A percentile compares a stretch with the other conserved stretches of the same genome.
phyloP scores from a whole-genome alignment of 805 yeast species.

The Starmerella davenportii region DNA sequence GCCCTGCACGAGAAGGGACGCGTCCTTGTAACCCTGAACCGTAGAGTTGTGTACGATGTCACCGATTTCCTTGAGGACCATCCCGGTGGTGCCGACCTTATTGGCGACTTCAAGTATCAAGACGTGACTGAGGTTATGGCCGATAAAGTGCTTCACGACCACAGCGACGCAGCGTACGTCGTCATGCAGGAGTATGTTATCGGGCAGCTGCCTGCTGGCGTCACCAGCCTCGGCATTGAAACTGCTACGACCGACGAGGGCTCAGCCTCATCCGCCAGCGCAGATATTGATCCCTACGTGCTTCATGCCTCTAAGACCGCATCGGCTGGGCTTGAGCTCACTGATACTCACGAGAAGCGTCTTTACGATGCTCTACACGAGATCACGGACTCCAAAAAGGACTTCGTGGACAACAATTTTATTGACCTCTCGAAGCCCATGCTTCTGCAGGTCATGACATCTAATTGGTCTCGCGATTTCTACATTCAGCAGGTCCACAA shows the following conservation, averaged over 20 bases:
- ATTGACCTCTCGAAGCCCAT: slow-evolving; percentile 72
- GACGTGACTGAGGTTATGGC: slow-evolving; percentile 52
- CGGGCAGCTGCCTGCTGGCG: slow-evolving; percentile 58
- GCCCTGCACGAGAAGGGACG: slow-evolving; percentile 15
- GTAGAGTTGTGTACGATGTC: slow-evolving; percentile 72
- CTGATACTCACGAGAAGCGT: slow-evolving; percentile 10
- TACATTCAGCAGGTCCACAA: slow-evolving; percentile 92
- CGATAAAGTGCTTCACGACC: slow-evolving; percentile 55
- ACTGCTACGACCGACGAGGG: background rate
- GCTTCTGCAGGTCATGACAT: slow-evolving; percentile 57
- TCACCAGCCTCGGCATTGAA: slow-evolving; percentile 33
- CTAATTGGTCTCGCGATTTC: slow-evolving; percentile 68
- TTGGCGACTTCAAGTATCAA: slow-evolving; percentile 25
- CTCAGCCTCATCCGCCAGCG: slow-evolving; percentile 23
- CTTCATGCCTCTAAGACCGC: slow-evolving; percentile 54
- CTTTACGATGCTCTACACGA: slow-evolving; percentile 33
- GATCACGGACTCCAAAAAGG: slow-evolving; percentile 60
- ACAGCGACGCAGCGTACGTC: slow-evolving; percentile 71
- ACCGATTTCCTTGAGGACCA: slow-evolving; percentile 56
- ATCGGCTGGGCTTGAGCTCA: slow-evolving; percentile 11
- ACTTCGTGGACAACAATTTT: slow-evolving; percentile 62
- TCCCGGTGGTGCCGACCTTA: slow-evolving; percentile 48
- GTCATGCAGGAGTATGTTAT: slow-evolving; percentile 65
- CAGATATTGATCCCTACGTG: slow-evolving; percentile 19
- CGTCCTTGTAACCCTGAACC: slow-evolving; percentile 57